These are phyloP conservation scores for Fagopyrum homotropicum DNA, from an alignment of 148 eudicot genomes.

Conservation along the genomic window DNA sequence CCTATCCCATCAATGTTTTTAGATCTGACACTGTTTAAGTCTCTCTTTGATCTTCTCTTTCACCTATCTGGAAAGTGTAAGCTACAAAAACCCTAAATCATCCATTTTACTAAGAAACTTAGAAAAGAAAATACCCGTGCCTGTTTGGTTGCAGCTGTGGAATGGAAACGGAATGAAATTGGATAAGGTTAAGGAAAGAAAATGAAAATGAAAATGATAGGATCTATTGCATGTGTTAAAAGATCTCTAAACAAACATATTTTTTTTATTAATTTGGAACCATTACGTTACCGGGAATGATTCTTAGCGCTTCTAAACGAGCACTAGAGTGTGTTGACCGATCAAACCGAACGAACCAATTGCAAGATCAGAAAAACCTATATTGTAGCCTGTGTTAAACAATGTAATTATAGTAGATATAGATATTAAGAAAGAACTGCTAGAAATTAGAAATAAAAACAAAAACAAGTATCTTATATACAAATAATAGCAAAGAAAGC, in stretches of 20 bases:
- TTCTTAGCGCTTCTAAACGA: no score
- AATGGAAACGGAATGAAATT: no score
- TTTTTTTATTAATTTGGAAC: no score
- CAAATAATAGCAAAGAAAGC: neutral
- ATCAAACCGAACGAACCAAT: no score
- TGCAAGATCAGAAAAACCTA: neutral
- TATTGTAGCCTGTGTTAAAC: conserved; percentile 1
- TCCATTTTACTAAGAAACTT: neutral
- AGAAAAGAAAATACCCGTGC: no score
- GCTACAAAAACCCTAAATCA: neutral
- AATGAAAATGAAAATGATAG: no score
- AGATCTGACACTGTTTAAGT: conserved; percentile 2
- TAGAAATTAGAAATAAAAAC: neutral
- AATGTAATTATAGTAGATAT: neutral
- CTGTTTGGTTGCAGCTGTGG: no score
- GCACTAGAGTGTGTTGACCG: no score
- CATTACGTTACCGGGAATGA: no score
- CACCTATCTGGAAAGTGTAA: neutral
- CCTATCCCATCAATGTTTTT: conserved; percentile 6
- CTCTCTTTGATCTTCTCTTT: neutral
- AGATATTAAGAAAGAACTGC: neutral
- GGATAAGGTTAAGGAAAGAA: no score
- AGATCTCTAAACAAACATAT: no score
- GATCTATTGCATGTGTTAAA: no score
- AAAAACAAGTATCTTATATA: neutral